phyloP scores from a whole-genome alignment of 2,329 filamentous ascomycete species.

The Chrysosporium keratinophilum region DNA sequence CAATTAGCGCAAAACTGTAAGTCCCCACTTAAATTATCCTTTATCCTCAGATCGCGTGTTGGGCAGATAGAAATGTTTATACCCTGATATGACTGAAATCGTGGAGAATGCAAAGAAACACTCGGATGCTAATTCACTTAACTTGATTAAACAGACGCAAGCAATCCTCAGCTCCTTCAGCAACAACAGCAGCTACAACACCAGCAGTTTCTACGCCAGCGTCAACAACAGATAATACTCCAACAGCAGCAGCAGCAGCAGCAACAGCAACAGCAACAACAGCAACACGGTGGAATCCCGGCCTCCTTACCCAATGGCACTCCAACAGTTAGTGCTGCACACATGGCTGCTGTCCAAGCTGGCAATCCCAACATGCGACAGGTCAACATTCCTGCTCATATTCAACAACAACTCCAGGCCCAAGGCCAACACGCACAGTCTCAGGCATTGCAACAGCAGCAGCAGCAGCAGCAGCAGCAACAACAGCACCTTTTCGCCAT shows the following conservation, averaged over 20 bases:
- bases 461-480: conserved; percentile 7
- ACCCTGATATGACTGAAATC: not conserved
- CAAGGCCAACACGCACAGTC: conserved; percentile 30
- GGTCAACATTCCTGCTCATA: conserved; percentile 31
- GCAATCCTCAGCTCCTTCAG: conserved; percentile 39
- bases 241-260: conserved; percentile 22
- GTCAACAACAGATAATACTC: conserved; percentile 26
- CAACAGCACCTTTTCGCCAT: conserved; percentile 20
- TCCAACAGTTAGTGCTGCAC: conserved; percentile 32
- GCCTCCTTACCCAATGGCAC: conserved; percentile 35
- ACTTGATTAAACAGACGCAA: conserved; percentile 25
- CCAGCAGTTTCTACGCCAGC: conserved; percentile 22
- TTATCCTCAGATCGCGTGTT: not conserved
- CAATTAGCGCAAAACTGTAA: conserved; percentile 35
- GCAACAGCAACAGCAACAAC: conserved; percentile 24
- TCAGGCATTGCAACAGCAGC: conserved; percentile 30
- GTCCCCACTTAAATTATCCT: conserved; percentile 17
- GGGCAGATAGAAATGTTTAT: not conserved
- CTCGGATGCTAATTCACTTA: not conserved
- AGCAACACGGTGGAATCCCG: conserved; percentile 26
- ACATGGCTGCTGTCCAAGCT: conserved; percentile 36
- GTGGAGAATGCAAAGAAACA: not conserved
- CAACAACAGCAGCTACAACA: conserved; percentile 29
- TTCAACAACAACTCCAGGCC: conserved; percentile 31
- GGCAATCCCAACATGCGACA: conserved; percentile 33